A percentile compares a stretch with the other conserved stretches of the same genome.
These are phyloP conservation scores for Silene vulgaris DNA, from an alignment of 179 eudicot genomes.

Conservation along the genomic window DNA sequence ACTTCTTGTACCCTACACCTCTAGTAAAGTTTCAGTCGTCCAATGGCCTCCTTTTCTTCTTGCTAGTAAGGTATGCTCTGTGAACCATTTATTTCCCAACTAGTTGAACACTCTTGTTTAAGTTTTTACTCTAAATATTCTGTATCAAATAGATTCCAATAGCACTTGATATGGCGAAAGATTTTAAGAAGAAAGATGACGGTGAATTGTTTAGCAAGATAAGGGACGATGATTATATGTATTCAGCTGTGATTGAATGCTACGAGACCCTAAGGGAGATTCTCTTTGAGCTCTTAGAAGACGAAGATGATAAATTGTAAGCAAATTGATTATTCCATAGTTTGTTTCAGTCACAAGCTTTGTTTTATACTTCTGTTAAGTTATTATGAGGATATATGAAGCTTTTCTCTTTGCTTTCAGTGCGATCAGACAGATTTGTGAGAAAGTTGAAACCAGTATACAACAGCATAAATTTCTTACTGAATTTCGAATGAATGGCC, in stretches of 20 bases:
- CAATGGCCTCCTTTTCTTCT: slow-evolving; percentile 99
- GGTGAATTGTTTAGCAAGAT: slow-evolving; percentile 78
- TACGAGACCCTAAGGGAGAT: slow-evolving; percentile 72
- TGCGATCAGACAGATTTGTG: slow-evolving; percentile 48
- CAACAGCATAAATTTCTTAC: slow-evolving; percentile 43
- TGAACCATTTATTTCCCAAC: slow-evolving; percentile 13
- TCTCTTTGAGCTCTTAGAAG: slow-evolving; percentile 50
- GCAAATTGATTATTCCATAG: slow-evolving; percentile 21
- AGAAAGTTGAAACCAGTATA: slow-evolving; percentile 58
- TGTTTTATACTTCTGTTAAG: slow-evolving; percentile 5
- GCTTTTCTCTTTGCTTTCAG: slow-evolving; percentile 38
- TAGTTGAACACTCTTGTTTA: slow-evolving; percentile 14
- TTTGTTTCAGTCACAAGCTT: not conserved
- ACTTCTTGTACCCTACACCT: slow-evolving; percentile 88
- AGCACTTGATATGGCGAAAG: slow-evolving; percentile 99
- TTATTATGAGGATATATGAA: slow-evolving; percentile 8
- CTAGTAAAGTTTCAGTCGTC: slow-evolving; percentile 68
- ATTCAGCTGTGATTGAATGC: slow-evolving; percentile 82
- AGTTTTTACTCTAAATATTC: slow-evolving; percentile 8
- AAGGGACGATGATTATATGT: slow-evolving; percentile 74
- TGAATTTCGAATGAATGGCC: slow-evolving; percentile 62
- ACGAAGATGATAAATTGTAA: slow-evolving; percentile 57
- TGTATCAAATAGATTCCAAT: slow-evolving; percentile 67
- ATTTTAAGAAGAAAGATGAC: slow-evolving; percentile 72
- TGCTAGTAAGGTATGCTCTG: slow-evolving; percentile 79